A percentile compares a stretch with the other conserved stretches of the same genome.
phyloP scores from a whole-genome alignment of 176 grass and related monocot species.

The Triticum monococcum region DNA sequence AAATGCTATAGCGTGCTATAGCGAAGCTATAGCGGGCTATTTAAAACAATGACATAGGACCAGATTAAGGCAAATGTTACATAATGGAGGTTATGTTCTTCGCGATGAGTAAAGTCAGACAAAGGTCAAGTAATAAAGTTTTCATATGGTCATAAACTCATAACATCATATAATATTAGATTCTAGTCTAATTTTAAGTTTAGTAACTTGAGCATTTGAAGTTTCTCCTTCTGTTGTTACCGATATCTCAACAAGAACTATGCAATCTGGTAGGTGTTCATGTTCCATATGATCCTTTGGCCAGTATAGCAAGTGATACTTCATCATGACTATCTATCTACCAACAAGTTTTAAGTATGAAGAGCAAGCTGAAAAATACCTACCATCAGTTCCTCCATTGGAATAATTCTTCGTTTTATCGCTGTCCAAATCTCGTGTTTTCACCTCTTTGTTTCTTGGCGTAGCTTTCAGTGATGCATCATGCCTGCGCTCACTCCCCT shows the following conservation, averaged over 20 bases:
- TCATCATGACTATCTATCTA: neutral
- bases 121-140: neutral
- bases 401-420: neutral
- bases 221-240: slow-evolving; percentile 3
- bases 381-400: slow-evolving; percentile 5
- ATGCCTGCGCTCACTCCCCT: neutral
- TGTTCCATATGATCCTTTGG: neutral
- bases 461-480: neutral
- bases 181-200: neutral
- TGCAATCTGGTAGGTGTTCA: neutral
- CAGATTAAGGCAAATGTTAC: neutral
- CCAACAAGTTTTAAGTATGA: neutral
- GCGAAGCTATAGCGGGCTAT: no score
- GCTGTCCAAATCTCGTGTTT: slow-evolving; percentile 6
- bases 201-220: neutral
- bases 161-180: neutral
- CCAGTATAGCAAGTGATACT: neutral
- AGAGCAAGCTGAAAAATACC: neutral
- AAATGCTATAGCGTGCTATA: no score
- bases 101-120: neutral
- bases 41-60: no score
- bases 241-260: neutral
- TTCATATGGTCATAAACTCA: neutral
- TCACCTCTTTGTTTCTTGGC: slow-evolving; percentile 7
- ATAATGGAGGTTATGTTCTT: slow-evolving; percentile 8